Conservation (phyloP, 345 rosid genomes). For the Leavenworthia alabamica region DNA sequence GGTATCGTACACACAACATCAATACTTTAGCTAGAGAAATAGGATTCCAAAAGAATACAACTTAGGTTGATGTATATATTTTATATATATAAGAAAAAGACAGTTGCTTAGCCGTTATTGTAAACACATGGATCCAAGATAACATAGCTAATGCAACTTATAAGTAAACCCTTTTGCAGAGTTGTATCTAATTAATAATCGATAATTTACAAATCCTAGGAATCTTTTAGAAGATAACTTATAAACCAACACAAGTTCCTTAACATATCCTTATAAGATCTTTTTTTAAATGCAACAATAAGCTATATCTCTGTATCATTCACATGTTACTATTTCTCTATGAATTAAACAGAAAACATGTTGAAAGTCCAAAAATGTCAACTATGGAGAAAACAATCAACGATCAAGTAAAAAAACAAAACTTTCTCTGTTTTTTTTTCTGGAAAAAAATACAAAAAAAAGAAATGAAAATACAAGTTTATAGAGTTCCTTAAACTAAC, state of each 20-base stretch:
- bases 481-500: neutral
- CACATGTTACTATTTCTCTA: constrained; percentile 15
- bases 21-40: constrained; percentile 5
- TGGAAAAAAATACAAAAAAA: neutral
- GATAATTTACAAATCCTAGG: constrained; percentile 3
- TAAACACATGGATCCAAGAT: neutral
- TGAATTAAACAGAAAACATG: neutral
- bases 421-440: neutral
- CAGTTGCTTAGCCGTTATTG: neutral
- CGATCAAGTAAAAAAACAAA: neutral
- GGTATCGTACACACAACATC: constrained; percentile 18
- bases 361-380: neutral
- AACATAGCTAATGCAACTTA: constrained; percentile 17
- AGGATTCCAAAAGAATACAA: neutral
- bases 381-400: neutral
- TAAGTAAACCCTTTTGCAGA: constrained; percentile 20
- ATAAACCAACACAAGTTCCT: constrained; percentile 1
- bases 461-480: neutral
- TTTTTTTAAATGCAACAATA: neutral
- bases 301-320: constrained; percentile 19
- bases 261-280: constrained; percentile 3
- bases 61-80: neutral
- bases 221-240: constrained; percentile 12
- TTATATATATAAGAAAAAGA: neutral
- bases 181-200: constrained; percentile 1